Evolutionary conservation across 2,329 filamentous ascomycete species (phyloP), one percentile per base, ranked within the genome.

Genomic region (Sporothrix sp.): DNA sequence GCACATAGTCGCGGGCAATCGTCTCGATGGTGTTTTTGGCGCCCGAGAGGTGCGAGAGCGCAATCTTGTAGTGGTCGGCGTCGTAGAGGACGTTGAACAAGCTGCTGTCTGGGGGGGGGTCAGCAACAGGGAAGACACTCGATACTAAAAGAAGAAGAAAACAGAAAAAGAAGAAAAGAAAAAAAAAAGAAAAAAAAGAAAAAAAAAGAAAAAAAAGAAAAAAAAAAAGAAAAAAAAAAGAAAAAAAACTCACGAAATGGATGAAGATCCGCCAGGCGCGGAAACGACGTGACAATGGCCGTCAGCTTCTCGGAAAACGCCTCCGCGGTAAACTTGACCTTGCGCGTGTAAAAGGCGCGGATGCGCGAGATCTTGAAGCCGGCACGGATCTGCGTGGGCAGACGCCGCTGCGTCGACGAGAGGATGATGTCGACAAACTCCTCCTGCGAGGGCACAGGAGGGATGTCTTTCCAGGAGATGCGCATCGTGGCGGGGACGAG

Each of bases 381-480:
- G 36, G 90, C 81, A 62, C 93, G 82, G 65, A 98, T 97, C 74
- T 96, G 44, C 0, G 65, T 98, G 13, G 93, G 93, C 57, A 98
- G 75, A 56, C 91, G 84, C 64, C 91, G 79, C 76, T 97, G 91
- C 4, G 89, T 96, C 60, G 93, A 78, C 64, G 87, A 94, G 62
- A 98, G 79, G 58, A 97, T 90, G 66, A 98, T 96, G 70, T 98
- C 93, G 61, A 98, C 78, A 65, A 98, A 97, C 71, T 98, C 93
- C 74, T 94, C 85, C 67, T 84, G 84, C 62, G 87, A 94, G 52
- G 91, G 91, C 58, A 95, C 87, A 58, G 88, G 87, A 56, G 85
- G 83, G 61, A 94, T 94, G 65, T 86, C 82, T 66, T 83, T 84
- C 79, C 79, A 60, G 23, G 54, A 56, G 10, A 54, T 59, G 42